Evolutionary conservation across 495 filamentous ascomycete species (phyloP).

Genomic region (Penicillium samsonianum): DNA sequence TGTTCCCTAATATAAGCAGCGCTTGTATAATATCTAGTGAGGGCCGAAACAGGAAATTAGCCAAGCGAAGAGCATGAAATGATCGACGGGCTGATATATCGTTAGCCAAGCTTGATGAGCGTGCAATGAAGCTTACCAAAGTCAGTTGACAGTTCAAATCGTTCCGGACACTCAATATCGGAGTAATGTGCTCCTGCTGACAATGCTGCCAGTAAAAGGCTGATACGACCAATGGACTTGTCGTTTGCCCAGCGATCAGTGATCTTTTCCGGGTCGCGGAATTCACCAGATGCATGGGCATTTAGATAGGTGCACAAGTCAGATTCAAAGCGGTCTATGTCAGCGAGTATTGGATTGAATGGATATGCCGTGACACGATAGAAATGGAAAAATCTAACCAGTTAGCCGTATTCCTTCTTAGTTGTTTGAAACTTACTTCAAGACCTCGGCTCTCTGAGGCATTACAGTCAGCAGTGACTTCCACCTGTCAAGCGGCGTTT

Average conservation of each 20-base stretch:
- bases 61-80: conserved; percentile 44
- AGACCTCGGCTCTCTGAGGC: conserved; percentile 34
- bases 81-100: conserved; percentile 31
- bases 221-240: conserved; percentile 41
- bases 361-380: conserved; percentile 52
- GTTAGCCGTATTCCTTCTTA: too few relatives aligned
- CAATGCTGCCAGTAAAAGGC: conserved; percentile 50
- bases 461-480: conserved; percentile 30
- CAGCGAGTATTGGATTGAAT: conserved; percentile 52
- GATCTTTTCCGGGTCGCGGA: conserved; percentile 20
- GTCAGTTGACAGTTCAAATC: conserved; percentile 33
- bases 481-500: conserved; percentile 34
- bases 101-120: too few relatives aligned
- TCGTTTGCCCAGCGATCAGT: conserved; percentile 35
- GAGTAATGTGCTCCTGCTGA: conserved; percentile 56
- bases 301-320: conserved; percentile 50
- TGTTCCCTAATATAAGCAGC: conserved; percentile 48
- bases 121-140: too few relatives aligned
- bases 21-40: conserved; percentile 45
- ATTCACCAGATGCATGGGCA: conserved; percentile 34
- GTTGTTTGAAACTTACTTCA: conserved; percentile 29
- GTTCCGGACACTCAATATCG: conserved; percentile 35
- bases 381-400: conserved; percentile 44
- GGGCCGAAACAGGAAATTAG: conserved; percentile 50
- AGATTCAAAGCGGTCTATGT: conserved; percentile 49